Evolutionary conservation across 495 filamentous ascomycete species (phyloP).

Genomic region (Friedmanniomyces endolithicus): DNA sequence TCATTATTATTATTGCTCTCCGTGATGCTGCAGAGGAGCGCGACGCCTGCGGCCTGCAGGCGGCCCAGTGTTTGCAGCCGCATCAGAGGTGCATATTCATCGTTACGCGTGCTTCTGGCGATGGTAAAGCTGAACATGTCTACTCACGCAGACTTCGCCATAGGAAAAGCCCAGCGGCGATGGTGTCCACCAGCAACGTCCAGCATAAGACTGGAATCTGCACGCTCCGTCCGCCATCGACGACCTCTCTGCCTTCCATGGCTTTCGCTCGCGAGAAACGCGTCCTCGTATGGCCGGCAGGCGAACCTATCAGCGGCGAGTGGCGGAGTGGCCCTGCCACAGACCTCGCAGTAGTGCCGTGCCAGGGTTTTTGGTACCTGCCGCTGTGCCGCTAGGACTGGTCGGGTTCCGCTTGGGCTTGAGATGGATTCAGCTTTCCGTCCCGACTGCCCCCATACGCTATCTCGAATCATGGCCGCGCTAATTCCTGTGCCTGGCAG

Average conservation of each 20-base stretch:
- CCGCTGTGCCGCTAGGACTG: constrained; percentile 1
- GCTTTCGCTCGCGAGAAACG: constrained; percentile 3
- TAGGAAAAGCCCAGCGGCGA: neutral
- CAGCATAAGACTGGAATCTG: no score
- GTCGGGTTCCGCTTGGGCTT: constrained; percentile 1
- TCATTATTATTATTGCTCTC: no score
- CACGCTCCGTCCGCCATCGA: no score
- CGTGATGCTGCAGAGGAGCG: neutral
- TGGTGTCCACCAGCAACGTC: no score
- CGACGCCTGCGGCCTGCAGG: constrained; percentile 6
- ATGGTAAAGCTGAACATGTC: neutral
- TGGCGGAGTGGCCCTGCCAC: neutral
- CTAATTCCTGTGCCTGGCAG: constrained; percentile 16
- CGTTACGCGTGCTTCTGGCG: neutral
- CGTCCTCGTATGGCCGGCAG: constrained; percentile 1
- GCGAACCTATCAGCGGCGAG: constrained; percentile 4
- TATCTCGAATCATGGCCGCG: constrained; percentile 9
- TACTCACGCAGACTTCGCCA: neutral
- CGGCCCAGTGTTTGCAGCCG: constrained; percentile 6
- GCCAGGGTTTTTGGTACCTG: constrained; percentile 6
- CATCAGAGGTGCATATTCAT: neutral
- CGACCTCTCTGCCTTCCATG: neutral
- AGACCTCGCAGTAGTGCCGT: neutral
- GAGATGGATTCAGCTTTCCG: constrained; percentile 6
- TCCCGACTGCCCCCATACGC: constrained; percentile 13